Evolutionary conservation across 345 rosid species (phyloP).

Genomic region (Leavenworthia alabamica): DNA sequence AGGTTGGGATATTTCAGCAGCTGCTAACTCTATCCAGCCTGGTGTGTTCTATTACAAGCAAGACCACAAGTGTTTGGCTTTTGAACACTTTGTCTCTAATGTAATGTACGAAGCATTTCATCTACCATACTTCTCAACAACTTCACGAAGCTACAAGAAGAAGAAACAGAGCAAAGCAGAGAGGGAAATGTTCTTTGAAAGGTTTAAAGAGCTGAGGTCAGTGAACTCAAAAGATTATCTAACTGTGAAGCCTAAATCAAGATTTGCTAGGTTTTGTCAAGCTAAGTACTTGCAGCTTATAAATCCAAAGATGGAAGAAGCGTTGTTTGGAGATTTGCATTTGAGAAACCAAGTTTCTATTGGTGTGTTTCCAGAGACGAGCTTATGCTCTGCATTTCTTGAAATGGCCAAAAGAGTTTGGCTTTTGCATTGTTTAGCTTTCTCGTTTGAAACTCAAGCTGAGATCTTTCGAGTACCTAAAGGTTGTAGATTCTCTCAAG

Average conservation of each 20-base stretch:
- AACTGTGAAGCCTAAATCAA: constrained; percentile 48
- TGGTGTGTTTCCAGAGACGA: constrained; percentile 57
- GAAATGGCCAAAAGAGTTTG: constrained; percentile 85
- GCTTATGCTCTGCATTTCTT: constrained; percentile 42
- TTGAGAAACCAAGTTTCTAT: constrained; percentile 43
- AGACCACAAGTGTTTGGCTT: constrained; percentile 73
- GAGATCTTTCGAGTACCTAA: constrained; percentile 59
- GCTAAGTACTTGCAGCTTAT: constrained; percentile 60
- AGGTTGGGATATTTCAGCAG: constrained; percentile 64
- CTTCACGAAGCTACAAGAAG: constrained; percentile 32
- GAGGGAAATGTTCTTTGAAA: constrained; percentile 41
- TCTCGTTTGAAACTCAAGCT: constrained; percentile 56
- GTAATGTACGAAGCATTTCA: constrained; percentile 59
- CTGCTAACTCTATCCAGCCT: constrained; percentile 54
- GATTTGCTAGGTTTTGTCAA: constrained; percentile 61
- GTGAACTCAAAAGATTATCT: constrained; percentile 47
- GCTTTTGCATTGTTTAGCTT: constrained; percentile 83
- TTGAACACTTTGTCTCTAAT: constrained; percentile 67
- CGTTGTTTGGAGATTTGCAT: constrained; percentile 53
- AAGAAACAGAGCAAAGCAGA: constrained; percentile 28
- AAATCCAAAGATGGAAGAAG: constrained; percentile 74
- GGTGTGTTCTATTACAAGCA: constrained; percentile 52
- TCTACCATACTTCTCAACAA: constrained; percentile 42
- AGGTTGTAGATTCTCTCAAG: constrained; percentile 75
- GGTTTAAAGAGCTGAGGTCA: constrained; percentile 60